These are phyloP conservation scores for Eucalyptus urophylla DNA, from an alignment of 345 rosid species.

Conservation along the genomic window DNA sequence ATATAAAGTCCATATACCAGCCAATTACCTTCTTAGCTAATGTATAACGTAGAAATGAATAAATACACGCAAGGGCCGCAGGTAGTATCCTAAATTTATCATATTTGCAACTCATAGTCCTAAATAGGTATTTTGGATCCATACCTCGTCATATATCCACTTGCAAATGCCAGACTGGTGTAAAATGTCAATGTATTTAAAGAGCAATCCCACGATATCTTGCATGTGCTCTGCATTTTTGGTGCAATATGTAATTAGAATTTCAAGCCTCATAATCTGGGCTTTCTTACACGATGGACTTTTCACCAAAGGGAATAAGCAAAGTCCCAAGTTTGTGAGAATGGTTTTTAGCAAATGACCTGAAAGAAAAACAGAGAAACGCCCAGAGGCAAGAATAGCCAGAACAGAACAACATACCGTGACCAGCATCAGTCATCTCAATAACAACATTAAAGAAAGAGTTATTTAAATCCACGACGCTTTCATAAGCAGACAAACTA, in stretches of 20 bases:
- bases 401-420: constrained; percentile 32
- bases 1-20: background rate
- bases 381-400: background rate
- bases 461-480: constrained; percentile 26
- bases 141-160: constrained; percentile 98
- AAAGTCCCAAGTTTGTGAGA: background rate
- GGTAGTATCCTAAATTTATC: background rate
- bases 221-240: constrained; percentile 61
- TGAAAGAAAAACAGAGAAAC: background rate
- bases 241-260: background rate
- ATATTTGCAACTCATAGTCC: background rate
- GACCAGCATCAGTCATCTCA: constrained; percentile 79
- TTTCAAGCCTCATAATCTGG: background rate
- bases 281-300: background rate
- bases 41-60: background rate
- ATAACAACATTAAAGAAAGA: constrained; percentile 59
- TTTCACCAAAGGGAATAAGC: background rate
- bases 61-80: background rate
- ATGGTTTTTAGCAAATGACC: background rate
- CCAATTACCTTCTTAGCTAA: background rate
- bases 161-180: constrained; percentile 67
- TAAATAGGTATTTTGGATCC: background rate
- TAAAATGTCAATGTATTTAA: constrained; percentile 64
- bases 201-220: constrained; percentile 67
- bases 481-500: constrained; percentile 48